Percentiles rank a stretch among this genome's conserved stretches.
Conservation (phyloP, 129 eudicot genomes). For the Daucus carota region DNA sequence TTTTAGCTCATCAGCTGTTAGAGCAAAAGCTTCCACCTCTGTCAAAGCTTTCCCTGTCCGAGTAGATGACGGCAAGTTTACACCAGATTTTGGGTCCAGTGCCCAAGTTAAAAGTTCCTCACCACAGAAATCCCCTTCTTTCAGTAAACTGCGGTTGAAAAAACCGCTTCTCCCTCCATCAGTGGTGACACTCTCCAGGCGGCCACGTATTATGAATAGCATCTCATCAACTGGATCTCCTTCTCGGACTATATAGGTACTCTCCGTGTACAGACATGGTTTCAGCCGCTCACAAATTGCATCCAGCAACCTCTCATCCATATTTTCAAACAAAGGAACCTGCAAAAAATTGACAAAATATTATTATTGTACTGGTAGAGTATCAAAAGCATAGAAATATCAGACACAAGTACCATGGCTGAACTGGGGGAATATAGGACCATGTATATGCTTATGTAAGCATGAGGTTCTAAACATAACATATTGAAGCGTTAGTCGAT, state of each 20-base stretch:
- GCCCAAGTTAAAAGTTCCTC: constrained; percentile 56
- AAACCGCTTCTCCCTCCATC: constrained; percentile 60
- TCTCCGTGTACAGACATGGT: constrained; percentile 56
- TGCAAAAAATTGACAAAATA: constrained; percentile 6
- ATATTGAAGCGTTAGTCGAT: neutral
- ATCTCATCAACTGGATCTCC: constrained; percentile 68
- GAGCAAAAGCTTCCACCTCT: constrained; percentile 54
- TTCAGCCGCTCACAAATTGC: constrained; percentile 59
- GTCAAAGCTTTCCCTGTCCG: constrained; percentile 47
- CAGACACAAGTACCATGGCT: neutral
- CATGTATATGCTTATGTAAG: neutral
- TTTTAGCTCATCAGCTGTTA: constrained; percentile 23
- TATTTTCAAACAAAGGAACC: constrained; percentile 57
- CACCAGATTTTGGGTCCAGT: constrained; percentile 41
- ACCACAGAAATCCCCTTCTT: constrained; percentile 50
- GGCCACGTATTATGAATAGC: constrained; percentile 53
- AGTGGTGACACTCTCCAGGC: constrained; percentile 45
- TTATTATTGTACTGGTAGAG: neutral
- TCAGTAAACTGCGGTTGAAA: constrained; percentile 39
- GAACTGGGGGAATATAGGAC: neutral
- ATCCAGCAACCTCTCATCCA: constrained; percentile 60
- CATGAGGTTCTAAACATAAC: neutral
- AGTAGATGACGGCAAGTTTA: constrained; percentile 46
- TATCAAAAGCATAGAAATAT: neutral
- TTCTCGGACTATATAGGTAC: constrained; percentile 47